phyloP scores from a whole-genome alignment of 192 early-diverging fungal species.

The Pilaira anomala region DNA sequence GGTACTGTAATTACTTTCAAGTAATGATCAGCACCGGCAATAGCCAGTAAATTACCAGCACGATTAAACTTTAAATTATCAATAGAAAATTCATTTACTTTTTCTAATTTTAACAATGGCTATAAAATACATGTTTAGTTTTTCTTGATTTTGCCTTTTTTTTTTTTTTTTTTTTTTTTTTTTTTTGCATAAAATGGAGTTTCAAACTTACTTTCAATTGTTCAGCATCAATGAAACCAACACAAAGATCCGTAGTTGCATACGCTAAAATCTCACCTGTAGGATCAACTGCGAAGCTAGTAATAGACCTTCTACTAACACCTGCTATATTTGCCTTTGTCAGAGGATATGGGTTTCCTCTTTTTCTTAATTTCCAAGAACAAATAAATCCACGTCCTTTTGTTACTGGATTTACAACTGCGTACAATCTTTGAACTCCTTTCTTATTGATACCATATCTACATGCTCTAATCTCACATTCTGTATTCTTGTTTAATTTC shows the following conservation, averaged over 20 bases:
- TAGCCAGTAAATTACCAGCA: constrained; percentile 3
- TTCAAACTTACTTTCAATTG: constrained; percentile 15
- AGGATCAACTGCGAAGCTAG: background rate
- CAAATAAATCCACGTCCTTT: constrained; percentile 19
- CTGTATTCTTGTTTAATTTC: constrained; percentile 4
- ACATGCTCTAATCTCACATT: constrained; percentile 9
- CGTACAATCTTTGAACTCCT: constrained; percentile 7
- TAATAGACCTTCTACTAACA: constrained; percentile 19
- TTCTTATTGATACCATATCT: background rate
- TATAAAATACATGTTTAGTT: too few species aligned
- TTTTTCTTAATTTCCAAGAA: constrained; percentile 1
- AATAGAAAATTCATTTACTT: background rate
- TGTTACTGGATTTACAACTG: constrained; percentile 4
- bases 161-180: background rate
- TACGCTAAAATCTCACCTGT: constrained; percentile 17
- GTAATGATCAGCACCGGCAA: constrained; percentile 1
- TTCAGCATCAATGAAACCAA: constrained; percentile 13
- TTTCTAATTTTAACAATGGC: constrained; percentile 2
- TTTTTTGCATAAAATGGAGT: background rate
- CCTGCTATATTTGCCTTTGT: constrained; percentile 3
- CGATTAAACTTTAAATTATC: constrained; percentile 5
- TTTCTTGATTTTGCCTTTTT: too few species aligned
- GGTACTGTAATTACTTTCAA: background rate
- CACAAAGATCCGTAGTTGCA: background rate
- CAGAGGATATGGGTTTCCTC: constrained; percentile 6